Evolutionary conservation across 2,329 filamentous ascomycete genomes (phyloP), one percentile per base, ranked within the genome.

Genomic region (Trichoderma citrinoviride): DNA sequence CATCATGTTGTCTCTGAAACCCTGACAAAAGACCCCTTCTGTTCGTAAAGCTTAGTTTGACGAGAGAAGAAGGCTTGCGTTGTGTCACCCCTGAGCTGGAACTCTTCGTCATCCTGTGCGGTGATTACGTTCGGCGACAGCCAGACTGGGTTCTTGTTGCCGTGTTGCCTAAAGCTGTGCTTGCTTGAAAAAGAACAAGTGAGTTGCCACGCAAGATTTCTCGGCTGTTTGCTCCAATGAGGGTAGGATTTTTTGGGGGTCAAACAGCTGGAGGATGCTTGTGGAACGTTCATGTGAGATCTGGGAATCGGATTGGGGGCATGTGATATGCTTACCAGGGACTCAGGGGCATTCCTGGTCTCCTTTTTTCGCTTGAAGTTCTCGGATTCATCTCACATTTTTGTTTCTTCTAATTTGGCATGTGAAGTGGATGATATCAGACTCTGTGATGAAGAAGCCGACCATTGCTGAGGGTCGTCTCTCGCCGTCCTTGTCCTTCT

Each of bases 161-260:
- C 25, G 14, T 37, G 14, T 25, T 61, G 1, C 37, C 46, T 8
- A 7, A 5, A 8, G 19, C 19, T 12, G 58, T 25, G 41, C 2
- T 5, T 23, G 8, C 33, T 44, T 53, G 37, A 23, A 23, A 14
- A 8, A 6, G 3, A 12, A 12, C 1, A 12, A 29, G 6, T 19
- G 14, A 19, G 37, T 25, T 25, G 19, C 8, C 5, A 1, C 40
- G 46, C 5, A 2, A 27, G 25, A 46, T 3, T 19, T 46, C 19
- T 62, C 49, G 58, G 49, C 15, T 62, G 19, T 21, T 33, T 54
- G 3, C 19, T 46, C 58, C 58, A 54, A 62, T 54, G 14, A 46
- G 0, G 0, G 41, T 14, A 0, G 8, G 21, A 25, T 15, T 37
- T 62, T n/a, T n/a, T n/a, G n/a, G n/a, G n/a, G 19, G 58, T n/a